A percentile compares a stretch with the other conserved stretches of the same genome.
These are phyloP conservation scores for Monilinia fructicola DNA, from an alignment of 2,329 filamentous ascomycete genomes.

Conservation along the genomic window DNA sequence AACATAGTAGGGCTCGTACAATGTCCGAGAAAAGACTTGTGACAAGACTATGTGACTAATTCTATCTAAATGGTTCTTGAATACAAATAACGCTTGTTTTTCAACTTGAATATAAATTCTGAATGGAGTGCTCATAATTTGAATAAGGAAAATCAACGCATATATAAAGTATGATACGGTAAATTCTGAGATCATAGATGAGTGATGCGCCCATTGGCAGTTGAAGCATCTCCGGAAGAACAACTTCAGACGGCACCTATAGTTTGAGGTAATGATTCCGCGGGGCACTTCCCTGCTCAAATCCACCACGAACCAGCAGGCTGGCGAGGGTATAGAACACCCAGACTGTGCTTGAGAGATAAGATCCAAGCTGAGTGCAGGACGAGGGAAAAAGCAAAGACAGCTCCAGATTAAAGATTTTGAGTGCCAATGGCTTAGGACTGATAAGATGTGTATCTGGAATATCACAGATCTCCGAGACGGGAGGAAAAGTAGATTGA, in stretches of 20 bases:
- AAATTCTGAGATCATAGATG: not conserved
- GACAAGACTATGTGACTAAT: not conserved
- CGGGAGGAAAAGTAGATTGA: not conserved
- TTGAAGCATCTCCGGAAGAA: conserved; percentile 20
- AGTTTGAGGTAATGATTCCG: not conserved
- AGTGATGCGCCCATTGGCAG: not conserved
- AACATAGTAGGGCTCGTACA: conserved; percentile 23
- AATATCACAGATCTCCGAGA: not conserved
- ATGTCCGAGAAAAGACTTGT: not conserved
- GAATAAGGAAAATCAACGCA: not conserved
- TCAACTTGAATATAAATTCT: not conserved
- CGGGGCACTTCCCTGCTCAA: not conserved
- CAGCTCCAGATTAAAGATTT: not conserved
- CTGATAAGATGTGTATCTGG: conserved; percentile 5
- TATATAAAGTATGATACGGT: conserved; percentile 16
- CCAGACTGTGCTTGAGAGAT: conserved; percentile 7
- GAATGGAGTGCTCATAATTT: not conserved
- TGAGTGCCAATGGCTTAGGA: not conserved
- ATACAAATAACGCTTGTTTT: not conserved
- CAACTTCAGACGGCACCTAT: not conserved
- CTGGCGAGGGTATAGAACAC: too few relatives aligned
- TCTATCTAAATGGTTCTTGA: not conserved
- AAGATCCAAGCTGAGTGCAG: not conserved
- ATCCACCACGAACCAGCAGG: not conserved
- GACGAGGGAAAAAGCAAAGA: not conserved